A percentile compares a stretch with the other conserved stretches of the same genome.
phyloP scores from a whole-genome alignment of 768 basidiomycete species.

The Leucocoprinus birnbaumii region DNA sequence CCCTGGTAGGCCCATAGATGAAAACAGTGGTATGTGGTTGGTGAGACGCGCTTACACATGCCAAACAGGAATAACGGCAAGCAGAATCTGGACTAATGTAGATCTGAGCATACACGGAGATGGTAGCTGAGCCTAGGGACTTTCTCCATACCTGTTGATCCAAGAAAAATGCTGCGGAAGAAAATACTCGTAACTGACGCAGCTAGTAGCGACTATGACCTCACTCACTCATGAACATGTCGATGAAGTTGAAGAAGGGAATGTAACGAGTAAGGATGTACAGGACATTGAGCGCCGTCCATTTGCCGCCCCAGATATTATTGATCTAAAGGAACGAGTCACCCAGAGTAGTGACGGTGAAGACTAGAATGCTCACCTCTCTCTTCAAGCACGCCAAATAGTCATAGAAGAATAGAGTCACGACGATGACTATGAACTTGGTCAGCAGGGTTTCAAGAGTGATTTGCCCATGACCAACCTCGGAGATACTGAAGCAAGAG shows the following conservation, averaged over 20 bases:
- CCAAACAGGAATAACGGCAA: neutral
- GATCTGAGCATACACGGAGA: neutral
- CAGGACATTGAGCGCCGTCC: conserved; percentile 6
- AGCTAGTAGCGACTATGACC: too few species aligned
- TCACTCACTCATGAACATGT: neutral
- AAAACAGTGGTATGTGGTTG: neutral
- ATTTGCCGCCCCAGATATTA: conserved; percentile 3
- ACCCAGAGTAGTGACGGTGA: neutral
- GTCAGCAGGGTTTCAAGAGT: neutral
- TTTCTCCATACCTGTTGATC: neutral
- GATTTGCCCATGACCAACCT: neutral
- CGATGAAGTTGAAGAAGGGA: conserved; percentile 3
- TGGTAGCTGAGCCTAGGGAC: neutral
- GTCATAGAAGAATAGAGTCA: conserved; percentile 5
- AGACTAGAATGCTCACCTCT: neutral
- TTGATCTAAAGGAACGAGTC: neutral
- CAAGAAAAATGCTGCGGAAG: neutral
- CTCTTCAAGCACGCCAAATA: neutral
- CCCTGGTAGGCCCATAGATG: neutral
- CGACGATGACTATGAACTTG: neutral
- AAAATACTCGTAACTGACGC: too few species aligned
- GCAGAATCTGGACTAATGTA: neutral
- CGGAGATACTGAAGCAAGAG: neutral
- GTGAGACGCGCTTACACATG: neutral
- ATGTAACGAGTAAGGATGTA: conserved; percentile 2